These are phyloP conservation scores for Rosa chinensis DNA, from an alignment of 306 rosid species.

Conservation along the genomic window DNA sequence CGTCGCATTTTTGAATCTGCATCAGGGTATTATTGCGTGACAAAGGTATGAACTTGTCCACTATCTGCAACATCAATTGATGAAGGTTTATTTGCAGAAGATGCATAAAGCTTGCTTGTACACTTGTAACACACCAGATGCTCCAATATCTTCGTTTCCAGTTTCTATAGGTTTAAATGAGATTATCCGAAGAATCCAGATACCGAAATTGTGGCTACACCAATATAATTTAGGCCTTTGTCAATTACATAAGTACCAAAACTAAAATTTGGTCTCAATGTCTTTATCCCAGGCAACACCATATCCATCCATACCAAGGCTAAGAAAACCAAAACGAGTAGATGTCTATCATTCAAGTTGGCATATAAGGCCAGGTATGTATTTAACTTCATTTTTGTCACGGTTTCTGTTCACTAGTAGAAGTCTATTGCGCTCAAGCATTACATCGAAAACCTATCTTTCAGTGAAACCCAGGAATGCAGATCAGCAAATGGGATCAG, in stretches of 20 bases:
- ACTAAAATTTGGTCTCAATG: not conserved
- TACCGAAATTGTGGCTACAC: not conserved
- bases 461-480: slow-evolving; percentile 5
- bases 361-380: slow-evolving; percentile 3
- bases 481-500: slow-evolving; percentile 6
- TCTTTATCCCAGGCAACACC: slow-evolving; percentile 3
- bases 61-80: not conserved
- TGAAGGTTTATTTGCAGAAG: not conserved
- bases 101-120: not conserved
- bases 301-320: slow-evolving; percentile 12
- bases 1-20: slow-evolving; percentile 11
- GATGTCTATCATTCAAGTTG: slow-evolving; percentile 9
- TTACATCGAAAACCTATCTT: not conserved
- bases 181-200: not conserved
- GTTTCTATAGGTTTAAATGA: not conserved
- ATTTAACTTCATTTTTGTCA: not conserved
- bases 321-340: slow-evolving; percentile 1
- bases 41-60: slow-evolving; percentile 9
- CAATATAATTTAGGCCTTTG: not conserved
- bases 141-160: not conserved
- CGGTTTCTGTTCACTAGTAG: not conserved
- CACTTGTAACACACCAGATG: not conserved
- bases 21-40: slow-evolving; percentile 6
- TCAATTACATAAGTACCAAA: not conserved
- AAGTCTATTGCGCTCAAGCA: not conserved